Base-by-base conservation (phyloP, 768 basidiomycete genomes). In the Lyophyllum atratum region DNA sequence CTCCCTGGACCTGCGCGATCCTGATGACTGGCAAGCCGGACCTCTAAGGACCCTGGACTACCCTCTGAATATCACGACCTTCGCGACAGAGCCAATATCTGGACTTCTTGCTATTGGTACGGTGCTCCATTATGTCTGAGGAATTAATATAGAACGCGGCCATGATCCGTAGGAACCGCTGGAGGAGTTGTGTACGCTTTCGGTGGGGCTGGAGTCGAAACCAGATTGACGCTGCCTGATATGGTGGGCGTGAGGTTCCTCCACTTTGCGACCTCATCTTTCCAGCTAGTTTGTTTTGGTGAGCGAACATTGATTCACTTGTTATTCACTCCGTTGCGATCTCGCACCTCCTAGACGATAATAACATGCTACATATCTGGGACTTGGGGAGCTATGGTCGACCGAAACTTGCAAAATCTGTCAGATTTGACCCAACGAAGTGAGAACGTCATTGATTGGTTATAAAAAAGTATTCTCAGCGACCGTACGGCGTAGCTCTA, bases 201-300 rank as follows among this genome's bases (percentile, higher is more conserved):
- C 60, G 94, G 93, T 1, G 77, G 82, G 5, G 80, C 86, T 2
- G 84, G 87, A 3, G 89, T 93, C 12, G 78, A 85, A 50, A 70
- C 70, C 43, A 79, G 69, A 52, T 65, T 89, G 29, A 66, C 64
- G 15, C 64, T 87, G 11, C 80, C 80, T 10, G 74, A 83, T 45
- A 68, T 74, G 11, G 65, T 72, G 19, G 70, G 72, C 31, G 77
- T 87, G 57, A 84, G 85, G 64, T 83, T 87, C 56, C 70, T 93
- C 19, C 80, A 82, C 28, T 89, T 92, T 61, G 81, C 86, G 2
- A 64, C 74, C 0, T 80, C 81, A 2, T 70, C 80, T 2, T 80
- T 77, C 58, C 80, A 81, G 47, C 67, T 93, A 6, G 67, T 86
- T 37, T 86, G 83, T 60, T 73, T 92, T 40, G 89, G 90, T 90